These are phyloP conservation scores for Pseudogymnoascus sp. DNA, from an alignment of 2,329 filamentous ascomycete genomes.

Conservation along the genomic window DNA sequence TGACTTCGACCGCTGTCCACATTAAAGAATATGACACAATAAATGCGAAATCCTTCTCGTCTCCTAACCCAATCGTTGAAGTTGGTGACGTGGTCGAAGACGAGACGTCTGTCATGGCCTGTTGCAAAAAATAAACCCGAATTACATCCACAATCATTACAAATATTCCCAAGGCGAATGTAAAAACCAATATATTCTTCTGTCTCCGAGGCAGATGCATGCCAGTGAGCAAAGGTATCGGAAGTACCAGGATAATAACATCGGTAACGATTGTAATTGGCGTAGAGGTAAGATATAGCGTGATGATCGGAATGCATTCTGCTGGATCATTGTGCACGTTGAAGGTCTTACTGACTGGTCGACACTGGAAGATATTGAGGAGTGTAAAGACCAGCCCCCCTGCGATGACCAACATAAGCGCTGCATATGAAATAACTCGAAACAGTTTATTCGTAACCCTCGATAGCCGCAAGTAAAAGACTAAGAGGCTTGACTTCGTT, in stretches of 20 bases:
- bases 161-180: conserved; percentile 77
- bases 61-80: neutral
- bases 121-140: conserved; percentile 77
- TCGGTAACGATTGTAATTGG: conserved; percentile 88
- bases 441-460: conserved; percentile 61
- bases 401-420: conserved; percentile 66
- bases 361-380: conserved; percentile 78
- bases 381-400: conserved; percentile 73
- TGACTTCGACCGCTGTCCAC: conserved; percentile 88
- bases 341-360: conserved; percentile 63
- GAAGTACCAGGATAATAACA: conserved; percentile 72
- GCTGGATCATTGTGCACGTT: conserved; percentile 20
- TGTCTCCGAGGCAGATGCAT: conserved; percentile 76
- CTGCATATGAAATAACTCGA: conserved; percentile 65
- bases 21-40: conserved; percentile 77
- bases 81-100: neutral
- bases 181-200: conserved; percentile 76
- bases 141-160: conserved; percentile 79
- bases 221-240: conserved; percentile 74
- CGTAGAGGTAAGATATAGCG: conserved; percentile 63
- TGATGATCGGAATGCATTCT: conserved; percentile 37
- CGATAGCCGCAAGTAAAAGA: conserved; percentile 77
- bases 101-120: neutral
- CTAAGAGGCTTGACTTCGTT: conserved; percentile 77
- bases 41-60: conserved; percentile 45